These are phyloP conservation scores for Lathyrus tuberosus DNA, from an alignment of 306 rosid genomes.

Conservation along the genomic window DNA sequence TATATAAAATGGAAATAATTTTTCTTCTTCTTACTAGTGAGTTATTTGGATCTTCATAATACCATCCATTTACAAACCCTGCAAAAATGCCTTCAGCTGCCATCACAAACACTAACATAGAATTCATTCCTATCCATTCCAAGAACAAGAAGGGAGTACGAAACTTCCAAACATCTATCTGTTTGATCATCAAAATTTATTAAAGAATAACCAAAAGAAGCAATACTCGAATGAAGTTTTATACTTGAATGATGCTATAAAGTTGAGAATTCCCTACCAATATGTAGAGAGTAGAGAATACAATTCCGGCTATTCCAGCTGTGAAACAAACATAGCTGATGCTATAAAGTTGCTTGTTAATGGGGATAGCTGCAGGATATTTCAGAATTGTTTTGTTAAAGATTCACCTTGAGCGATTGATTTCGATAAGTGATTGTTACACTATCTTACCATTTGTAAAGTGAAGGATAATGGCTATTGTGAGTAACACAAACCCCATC, in stretches of 20 bases:
- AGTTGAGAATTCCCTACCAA: constrained; percentile 62
- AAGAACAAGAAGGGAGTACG: constrained; percentile 72
- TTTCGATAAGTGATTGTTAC: constrained; percentile 7
- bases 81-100: constrained; percentile 87
- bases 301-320: constrained; percentile 78
- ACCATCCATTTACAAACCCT: constrained; percentile 89
- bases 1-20: background rate
- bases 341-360: constrained; percentile 90
- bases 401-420: background rate
- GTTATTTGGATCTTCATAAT: constrained; percentile 51
- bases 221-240: background rate
- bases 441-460: constrained; percentile 66
- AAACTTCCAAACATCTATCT: constrained; percentile 83
- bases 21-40: constrained; percentile 51
- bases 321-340: constrained; percentile 92
- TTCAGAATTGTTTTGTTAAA: background rate
- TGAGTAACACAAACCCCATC: constrained; percentile 62
- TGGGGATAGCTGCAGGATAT: constrained; percentile 67
- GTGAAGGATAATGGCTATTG: constrained; percentile 75
- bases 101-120: constrained; percentile 89
- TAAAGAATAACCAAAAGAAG: background rate
- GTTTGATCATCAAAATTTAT: constrained; percentile 13
- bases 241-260: background rate
- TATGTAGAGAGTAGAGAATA: constrained; percentile 75
- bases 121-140: constrained; percentile 96